Evolutionary conservation across 371 early-diverging fungal species (phyloP).

Genomic region (Batkoa obscura): DNA sequence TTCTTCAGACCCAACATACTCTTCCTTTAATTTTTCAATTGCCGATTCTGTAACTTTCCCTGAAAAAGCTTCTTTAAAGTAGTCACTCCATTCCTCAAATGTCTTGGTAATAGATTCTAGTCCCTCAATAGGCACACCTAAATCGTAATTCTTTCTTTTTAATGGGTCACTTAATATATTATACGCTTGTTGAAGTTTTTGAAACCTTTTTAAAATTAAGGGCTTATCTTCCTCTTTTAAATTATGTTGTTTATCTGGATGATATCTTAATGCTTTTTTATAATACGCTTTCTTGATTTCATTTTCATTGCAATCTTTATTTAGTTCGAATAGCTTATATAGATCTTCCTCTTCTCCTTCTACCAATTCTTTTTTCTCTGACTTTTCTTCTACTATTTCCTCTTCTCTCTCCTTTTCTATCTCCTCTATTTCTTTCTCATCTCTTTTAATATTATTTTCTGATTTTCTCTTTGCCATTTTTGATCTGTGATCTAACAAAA

Average conservation of each 20-base stretch:
- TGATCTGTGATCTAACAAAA: too few relatives aligned
- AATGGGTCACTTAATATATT: constrained; percentile 80
- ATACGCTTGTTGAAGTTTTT: constrained; percentile 86
- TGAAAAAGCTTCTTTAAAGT: constrained; percentile 62
- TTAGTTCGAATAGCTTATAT: too few relatives aligned
- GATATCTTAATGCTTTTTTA: constrained; percentile 80
- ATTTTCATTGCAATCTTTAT: constrained; percentile 37
- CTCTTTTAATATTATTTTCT: too few relatives aligned
- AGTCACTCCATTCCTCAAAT: constrained; percentile 55
- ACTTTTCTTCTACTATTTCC: too few relatives aligned
- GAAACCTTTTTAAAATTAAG: constrained; percentile 25
- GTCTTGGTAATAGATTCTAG: constrained; percentile 15
- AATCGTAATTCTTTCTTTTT: constrained; percentile 61
- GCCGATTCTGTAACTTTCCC: constrained; percentile 54
- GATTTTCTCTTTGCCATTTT: too few relatives aligned
- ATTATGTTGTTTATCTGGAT: constrained; percentile 69
- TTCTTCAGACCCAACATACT: constrained; percentile 64
- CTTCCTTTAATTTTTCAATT: constrained; percentile 40
- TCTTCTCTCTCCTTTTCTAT: too few relatives aligned
- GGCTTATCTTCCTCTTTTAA: constrained; percentile 44
- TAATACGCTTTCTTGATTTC: constrained; percentile 86
- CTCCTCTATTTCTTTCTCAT: too few relatives aligned
- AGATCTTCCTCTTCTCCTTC: too few relatives aligned
- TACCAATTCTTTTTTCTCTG: too few relatives aligned
- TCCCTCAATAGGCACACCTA: too few relatives aligned